Percentiles rank a stretch among this genome's conserved stretches.
phyloP scores from a whole-genome alignment of 2,329 filamentous ascomycete species.

The Penicillium verrucosum region DNA sequence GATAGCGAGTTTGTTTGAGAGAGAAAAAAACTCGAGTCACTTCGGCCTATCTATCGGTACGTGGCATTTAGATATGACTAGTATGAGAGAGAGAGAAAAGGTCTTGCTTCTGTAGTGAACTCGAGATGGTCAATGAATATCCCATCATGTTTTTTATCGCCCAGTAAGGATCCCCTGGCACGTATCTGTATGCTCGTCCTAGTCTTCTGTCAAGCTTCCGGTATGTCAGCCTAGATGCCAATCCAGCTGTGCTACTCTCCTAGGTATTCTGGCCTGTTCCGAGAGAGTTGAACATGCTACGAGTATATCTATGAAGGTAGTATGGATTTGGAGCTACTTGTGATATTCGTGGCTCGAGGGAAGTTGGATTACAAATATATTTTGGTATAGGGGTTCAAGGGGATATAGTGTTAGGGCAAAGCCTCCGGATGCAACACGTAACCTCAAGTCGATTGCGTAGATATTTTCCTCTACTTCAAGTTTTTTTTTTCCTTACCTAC shows the following conservation, averaged over 20 bases:
- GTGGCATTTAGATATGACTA: not conserved
- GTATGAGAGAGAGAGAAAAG: not conserved
- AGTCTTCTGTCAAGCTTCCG: not conserved
- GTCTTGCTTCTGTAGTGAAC: not conserved
- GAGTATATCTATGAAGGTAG: not conserved
- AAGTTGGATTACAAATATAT: too few species aligned
- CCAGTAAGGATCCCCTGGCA: not conserved
- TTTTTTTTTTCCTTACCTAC: not conserved
- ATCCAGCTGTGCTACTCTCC: constrained; percentile 7
- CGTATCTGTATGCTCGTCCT: not conserved
- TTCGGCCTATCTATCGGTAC: not conserved
- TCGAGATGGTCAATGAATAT: not conserved
- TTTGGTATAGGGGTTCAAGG: not conserved
- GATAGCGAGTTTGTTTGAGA: not conserved
- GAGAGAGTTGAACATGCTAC: not conserved
- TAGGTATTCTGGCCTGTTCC: constrained; percentile 1
- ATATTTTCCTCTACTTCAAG: not conserved
- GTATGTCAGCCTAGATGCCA: not conserved
- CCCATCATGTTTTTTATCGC: not conserved
- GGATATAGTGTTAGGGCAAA: not conserved
- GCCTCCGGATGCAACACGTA: not conserved
- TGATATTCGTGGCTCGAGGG: not conserved
- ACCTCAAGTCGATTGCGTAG: not conserved
- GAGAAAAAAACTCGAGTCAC: not conserved
- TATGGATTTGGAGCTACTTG: not conserved